Base-by-base conservation (phyloP, 768 basidiomycete species). In the Phlebiopsis flavidoalba region DNA sequence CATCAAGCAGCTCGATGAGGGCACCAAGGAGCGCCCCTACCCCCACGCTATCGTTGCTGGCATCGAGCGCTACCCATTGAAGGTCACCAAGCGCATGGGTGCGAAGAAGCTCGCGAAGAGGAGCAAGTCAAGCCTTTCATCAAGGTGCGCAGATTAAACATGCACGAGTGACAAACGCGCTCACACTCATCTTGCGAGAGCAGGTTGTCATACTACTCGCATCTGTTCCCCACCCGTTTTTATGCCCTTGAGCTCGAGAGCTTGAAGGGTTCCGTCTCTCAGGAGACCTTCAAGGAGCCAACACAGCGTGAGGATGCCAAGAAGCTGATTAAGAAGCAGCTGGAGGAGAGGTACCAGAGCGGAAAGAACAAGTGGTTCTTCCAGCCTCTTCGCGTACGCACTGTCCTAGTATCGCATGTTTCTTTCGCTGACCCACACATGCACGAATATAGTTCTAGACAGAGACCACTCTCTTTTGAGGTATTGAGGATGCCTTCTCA, bases 341-440 rank as follows among this genome's bases (percentile, higher is more conserved):
- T 99, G 57, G 97, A 98, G 85, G 95, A 98, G 71, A 83, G 95
- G 61, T 97, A 98, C 85, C 81, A 82, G 53, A 77, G 80, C 55
- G 97, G 97, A 62, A 95, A 96, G 86, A 98, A 97, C 87, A 87
- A 88, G 76, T 98, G 95, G 95, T 98, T 95, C 85, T 95, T 95
- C 87, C 83, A 86, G 64, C 73, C 88, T 58, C 86, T 94, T 65
- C 86, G 87, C 73, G 92, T 93, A 66, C 62, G 80, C 74, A 43
- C 5, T 11, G 80, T 74, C 36, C 12, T 37, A 21, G 10, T 36
- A 2, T 11, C 15, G 17, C 10, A 4, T 19, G 0, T 21, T 22
- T 15, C 22, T 4, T 31, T 5, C 33, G 15, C 61, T 57, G 21
- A 55, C 19, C 31, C 10, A 37, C 12, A 19, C 11, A 17, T 43